Percentiles rank a stretch among this genome's conserved stretches.
These are phyloP conservation scores for Amaranthus tricolor DNA, from an alignment of 179 eudicot species.

Conservation along the genomic window DNA sequence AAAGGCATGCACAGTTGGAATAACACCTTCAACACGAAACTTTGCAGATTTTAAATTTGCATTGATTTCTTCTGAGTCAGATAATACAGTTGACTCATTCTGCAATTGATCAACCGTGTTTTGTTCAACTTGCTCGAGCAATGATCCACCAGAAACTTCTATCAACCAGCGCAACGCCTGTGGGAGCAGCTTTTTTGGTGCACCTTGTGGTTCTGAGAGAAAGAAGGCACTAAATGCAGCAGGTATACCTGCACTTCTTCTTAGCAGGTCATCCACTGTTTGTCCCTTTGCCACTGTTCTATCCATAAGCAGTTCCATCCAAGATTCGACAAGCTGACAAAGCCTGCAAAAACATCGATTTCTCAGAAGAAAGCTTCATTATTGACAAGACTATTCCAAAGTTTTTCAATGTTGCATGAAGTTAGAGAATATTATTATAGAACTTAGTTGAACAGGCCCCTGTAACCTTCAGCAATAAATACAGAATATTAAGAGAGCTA, in stretches of 20 bases:
- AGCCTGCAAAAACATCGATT: conserved; percentile 54
- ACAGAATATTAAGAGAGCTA: neutral
- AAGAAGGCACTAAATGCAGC: conserved; percentile 95
- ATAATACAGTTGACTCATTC: conserved; percentile 17
- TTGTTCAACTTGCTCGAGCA: conserved; percentile 40
- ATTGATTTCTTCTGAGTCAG: conserved; percentile 31
- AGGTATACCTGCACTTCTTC: conserved; percentile 99
- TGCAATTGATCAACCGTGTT: conserved; percentile 13
- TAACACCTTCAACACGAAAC: conserved; percentile 87
- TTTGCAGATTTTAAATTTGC: conserved; percentile 50
- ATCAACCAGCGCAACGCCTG: conserved; percentile 83
- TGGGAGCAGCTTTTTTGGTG: conserved; percentile 92
- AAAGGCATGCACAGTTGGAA: conserved; percentile 97
- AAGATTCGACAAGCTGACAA: conserved; percentile 81
- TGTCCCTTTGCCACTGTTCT: conserved; percentile 90
- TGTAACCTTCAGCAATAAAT: neutral
- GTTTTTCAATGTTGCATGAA: neutral
- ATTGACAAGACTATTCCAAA: neutral
- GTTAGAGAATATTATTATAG: neutral
- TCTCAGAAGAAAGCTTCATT: conserved; percentile 24
- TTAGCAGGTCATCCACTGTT: conserved; percentile 90
- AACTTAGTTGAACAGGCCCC: neutral
- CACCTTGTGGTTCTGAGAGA: conserved; percentile 94
- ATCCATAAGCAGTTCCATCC: conserved; percentile 99
- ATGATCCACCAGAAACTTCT: conserved; percentile 61